Conservation (phyloP, 192 early-diverging fungal species). For the Jimgerdemannia lactiflua region DNA sequence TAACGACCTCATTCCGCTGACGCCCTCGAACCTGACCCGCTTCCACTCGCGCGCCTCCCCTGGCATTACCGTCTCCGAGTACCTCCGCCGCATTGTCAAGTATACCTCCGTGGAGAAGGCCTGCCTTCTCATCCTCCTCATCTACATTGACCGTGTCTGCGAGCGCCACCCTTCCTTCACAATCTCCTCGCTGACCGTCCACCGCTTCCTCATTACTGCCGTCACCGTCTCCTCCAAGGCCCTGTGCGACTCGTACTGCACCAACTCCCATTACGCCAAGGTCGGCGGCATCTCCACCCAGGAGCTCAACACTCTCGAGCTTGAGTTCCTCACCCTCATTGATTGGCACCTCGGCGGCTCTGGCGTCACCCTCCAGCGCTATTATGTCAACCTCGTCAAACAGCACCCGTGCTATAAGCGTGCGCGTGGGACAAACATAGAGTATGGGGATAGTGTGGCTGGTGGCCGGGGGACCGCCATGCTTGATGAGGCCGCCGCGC, state of each 20-base stretch:
- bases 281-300: constrained; percentile 92
- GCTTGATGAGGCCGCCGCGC: neutral
- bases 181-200: constrained; percentile 90
- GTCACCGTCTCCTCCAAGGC: constrained; percentile 85
- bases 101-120: constrained; percentile 89
- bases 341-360: constrained; percentile 87
- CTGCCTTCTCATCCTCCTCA: constrained; percentile 82
- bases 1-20: constrained; percentile 59
- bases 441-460: neutral
- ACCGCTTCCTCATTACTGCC: constrained; percentile 91
- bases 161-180: constrained; percentile 74
- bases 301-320: constrained; percentile 91
- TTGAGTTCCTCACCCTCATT: constrained; percentile 86
- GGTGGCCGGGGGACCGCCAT: neutral
- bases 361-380: constrained; percentile 81
- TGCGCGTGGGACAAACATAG: neutral
- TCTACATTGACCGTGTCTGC: constrained; percentile 94
- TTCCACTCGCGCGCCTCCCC: constrained; percentile 95
- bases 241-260: constrained; percentile 92
- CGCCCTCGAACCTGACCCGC: constrained; percentile 71
- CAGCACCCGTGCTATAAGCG: constrained; percentile 64
- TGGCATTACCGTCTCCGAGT: constrained; percentile 82
- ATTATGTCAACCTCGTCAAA: constrained; percentile 87
- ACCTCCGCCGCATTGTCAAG: constrained; percentile 86
- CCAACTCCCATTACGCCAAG: constrained; percentile 93